Evolutionary conservation across 129 eudicot species (phyloP).

Genomic region (sunflower (Helianthus annuus)): HanXRQr2.0-SUNRISE NC_035445.2:58219657-58220156

Average conservation of each 20-base stretch:
- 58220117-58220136: no score
- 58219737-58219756: not conserved
- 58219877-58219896: slow-evolving; percentile 29
- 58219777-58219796: not conserved
- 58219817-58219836: slow-evolving; percentile 8
- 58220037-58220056: no score
- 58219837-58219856: slow-evolving; percentile 17
- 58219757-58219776: not conserved
- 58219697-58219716: slow-evolving; percentile 11
- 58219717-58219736: not conserved
- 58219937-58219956: slow-evolving; percentile 20
- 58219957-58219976: not conserved
- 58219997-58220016: no score
- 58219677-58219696: not conserved
- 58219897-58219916: slow-evolving; percentile 3
- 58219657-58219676: slow-evolving; percentile 14
- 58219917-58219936: slow-evolving; percentile 22
- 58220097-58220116: no score
- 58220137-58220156: no score
- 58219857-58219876: slow-evolving; percentile 25
- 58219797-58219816: slow-evolving; percentile 3
- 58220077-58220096: no score
- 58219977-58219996: no score
- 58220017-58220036: no score
- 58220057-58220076: no score